Percentiles rank a stretch among this genome's conserved stretches.
Evolutionary conservation across 306 rosid genomes (phyloP).

Genomic region (Coriaria nepalensis): DNA sequence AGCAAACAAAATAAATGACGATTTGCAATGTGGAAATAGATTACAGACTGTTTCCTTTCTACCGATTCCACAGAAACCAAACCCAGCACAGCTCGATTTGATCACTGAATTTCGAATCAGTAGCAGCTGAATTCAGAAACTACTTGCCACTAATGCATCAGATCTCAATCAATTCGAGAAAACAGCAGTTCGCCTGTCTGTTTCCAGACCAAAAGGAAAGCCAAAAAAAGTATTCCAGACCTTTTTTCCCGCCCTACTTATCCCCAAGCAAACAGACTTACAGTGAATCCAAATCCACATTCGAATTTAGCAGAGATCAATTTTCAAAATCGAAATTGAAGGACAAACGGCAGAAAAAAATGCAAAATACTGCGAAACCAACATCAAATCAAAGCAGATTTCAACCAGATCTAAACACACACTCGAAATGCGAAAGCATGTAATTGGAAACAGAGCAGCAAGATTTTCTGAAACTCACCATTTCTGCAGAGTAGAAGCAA

Average conservation of each 20-base stretch:
- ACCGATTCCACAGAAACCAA: neutral
- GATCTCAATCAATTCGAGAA: conserved; percentile 32
- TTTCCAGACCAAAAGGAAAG: neutral
- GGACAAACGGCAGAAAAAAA: neutral
- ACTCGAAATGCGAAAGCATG: conserved; percentile 8
- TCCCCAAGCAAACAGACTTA: conserved; percentile 8
- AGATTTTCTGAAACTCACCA: conserved; percentile 46
- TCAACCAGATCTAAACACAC: conserved; percentile 50
- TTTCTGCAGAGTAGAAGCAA: conserved; percentile 32
- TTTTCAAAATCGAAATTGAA: conserved; percentile 9
- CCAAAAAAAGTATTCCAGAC: conserved; percentile 1
- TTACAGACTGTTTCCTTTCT: no score
- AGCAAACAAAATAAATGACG: neutral
- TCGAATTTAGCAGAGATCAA: conserved; percentile 7
- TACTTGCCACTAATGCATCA: conserved; percentile 2
- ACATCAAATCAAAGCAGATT: conserved; percentile 25
- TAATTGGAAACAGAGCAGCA: conserved; percentile 14
- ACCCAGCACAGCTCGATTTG: neutral
- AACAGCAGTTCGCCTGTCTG: neutral
- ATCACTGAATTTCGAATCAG: neutral
- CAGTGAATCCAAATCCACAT: conserved; percentile 12
- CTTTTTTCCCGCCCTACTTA: neutral
- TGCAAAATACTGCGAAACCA: conserved; percentile 10
- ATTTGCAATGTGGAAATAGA: no score
- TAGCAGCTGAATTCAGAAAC: neutral